These are phyloP conservation scores for Trametes cinnabarina DNA, from an alignment of 768 basidiomycete species.

Conservation along the genomic window DNA sequence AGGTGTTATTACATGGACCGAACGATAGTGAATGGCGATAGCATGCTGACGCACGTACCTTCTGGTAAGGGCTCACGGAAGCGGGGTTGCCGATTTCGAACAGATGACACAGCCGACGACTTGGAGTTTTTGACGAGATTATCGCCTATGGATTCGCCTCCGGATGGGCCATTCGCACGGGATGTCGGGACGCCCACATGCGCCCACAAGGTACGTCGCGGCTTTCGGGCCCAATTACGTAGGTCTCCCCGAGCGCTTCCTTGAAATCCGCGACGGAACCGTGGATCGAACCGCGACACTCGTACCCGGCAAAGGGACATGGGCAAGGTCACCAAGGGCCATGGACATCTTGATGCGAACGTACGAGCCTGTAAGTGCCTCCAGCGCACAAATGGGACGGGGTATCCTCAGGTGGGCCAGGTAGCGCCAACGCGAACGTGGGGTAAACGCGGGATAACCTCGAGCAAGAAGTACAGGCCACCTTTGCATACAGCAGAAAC, in stretches of 20 bases:
- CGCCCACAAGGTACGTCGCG: constrained; percentile 4
- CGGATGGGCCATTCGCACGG: constrained; percentile 1
- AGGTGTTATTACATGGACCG: not conserved
- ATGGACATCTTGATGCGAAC: not conserved
- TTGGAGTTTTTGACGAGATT: no score
- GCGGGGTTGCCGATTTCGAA: no score
- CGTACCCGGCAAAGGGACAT: not conserved
- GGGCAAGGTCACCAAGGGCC: not conserved
- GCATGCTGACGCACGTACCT: not conserved
- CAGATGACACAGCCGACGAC: no score
- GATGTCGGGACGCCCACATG: constrained; percentile 7
- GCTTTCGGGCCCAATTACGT: not conserved
- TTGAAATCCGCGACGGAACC: not conserved
- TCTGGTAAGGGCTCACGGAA: no score
- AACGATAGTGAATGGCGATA: no score
- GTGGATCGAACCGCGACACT: no score
- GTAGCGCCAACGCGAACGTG: constrained; percentile 16
- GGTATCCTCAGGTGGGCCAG: constrained; percentile 12
- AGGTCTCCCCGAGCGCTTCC: constrained; percentile 5
- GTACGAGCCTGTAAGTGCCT: not conserved
- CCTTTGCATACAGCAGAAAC: constrained; percentile 24
- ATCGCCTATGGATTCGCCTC: no score
- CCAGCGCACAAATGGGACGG: constrained; percentile 12
- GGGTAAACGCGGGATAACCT: constrained; percentile 25
- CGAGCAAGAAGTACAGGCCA: constrained; percentile 25